A percentile compares a stretch with the other conserved stretches of the same genome.
Conservation (phyloP, 1,139 yeast genomes). For the Suhomyces kunorum region DNA sequence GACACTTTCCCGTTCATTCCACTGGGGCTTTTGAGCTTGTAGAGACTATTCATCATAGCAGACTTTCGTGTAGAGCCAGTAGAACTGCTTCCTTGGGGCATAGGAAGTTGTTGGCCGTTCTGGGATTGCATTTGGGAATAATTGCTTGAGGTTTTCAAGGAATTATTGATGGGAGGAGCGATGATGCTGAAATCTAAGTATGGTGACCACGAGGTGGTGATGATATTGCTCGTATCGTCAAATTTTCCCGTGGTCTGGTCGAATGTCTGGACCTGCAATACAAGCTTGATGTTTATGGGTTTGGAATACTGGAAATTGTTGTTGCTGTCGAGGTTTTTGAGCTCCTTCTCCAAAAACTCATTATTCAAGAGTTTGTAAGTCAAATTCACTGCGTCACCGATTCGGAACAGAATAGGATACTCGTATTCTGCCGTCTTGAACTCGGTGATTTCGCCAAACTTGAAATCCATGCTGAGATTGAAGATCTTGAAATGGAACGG, state of each 20-base stretch:
- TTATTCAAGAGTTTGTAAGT: constrained; percentile 46
- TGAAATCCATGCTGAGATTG: constrained; percentile 44
- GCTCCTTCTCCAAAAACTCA: constrained; percentile 28
- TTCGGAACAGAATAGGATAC: constrained; percentile 35
- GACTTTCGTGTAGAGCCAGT: constrained; percentile 20
- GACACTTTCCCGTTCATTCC: constrained; percentile 5
- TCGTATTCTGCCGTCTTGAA: constrained; percentile 26
- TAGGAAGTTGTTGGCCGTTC: constrained; percentile 9
- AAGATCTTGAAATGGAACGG: constrained; percentile 39
- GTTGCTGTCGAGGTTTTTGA: constrained; percentile 19
- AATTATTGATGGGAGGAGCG: constrained; percentile 48
- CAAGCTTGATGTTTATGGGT: constrained; percentile 37
- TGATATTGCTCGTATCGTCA: constrained; percentile 28
- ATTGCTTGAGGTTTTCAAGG: constrained; percentile 31
- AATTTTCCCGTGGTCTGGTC: constrained; percentile 12
- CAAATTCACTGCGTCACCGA: constrained; percentile 38
- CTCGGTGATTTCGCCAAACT: constrained; percentile 34
- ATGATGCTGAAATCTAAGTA: constrained; percentile 55
- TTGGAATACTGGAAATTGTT: constrained; percentile 24
- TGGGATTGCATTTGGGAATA: constrained; percentile 29
- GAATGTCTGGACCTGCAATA: constrained; percentile 27
- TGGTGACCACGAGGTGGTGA: constrained; percentile 65
- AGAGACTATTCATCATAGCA: constrained; percentile 22
- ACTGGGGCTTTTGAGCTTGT: constrained; percentile 20
- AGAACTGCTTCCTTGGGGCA: constrained; percentile 4